A percentile compares a stretch with the other conserved stretches of the same genome.
Conservation (phyloP, 2,329 filamentous ascomycete genomes). For the Escovopsis weberi region DNA sequence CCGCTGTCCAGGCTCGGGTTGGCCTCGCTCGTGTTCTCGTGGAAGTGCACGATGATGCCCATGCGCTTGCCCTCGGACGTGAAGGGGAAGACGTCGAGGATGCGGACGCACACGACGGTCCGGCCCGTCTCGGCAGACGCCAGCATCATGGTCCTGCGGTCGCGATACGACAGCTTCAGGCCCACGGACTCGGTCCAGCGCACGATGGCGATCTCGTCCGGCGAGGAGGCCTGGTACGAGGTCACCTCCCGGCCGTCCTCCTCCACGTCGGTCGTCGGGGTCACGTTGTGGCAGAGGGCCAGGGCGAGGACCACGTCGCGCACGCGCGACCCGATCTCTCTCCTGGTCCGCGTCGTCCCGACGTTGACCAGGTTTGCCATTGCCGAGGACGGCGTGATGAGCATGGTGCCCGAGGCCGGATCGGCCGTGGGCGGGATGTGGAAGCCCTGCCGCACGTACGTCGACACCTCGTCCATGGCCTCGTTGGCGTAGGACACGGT, state of each 20-base stretch:
- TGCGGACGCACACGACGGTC: constrained; percentile 67
- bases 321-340: constrained; percentile 88
- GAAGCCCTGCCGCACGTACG: constrained; percentile 79
- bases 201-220: constrained; percentile 96
- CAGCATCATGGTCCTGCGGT: constrained; percentile 73
- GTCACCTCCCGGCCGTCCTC: constrained; percentile 56
- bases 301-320: constrained; percentile 85
- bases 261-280: constrained; percentile 65
- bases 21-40: constrained; percentile 36
- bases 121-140: constrained; percentile 62
- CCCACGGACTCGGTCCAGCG: constrained; percentile 90
- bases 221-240: constrained; percentile 91
- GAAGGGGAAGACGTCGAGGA: constrained; percentile 92
- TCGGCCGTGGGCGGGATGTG: constrained; percentile 34
- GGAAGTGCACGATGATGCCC: constrained; percentile 89
- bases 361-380: constrained; percentile 45
- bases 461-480: constrained; percentile 90
- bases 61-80: constrained; percentile 96
- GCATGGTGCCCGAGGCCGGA: constrained; percentile 27
- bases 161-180: constrained; percentile 67
- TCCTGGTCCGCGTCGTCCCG: constrained; percentile 63
- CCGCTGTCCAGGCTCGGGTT: constrained; percentile 40
- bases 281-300: constrained; percentile 93
- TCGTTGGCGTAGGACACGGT: constrained; percentile 98
- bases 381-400: constrained; percentile 65